phyloP scores from a whole-genome alignment of 2,329 filamentous ascomycete species.

The Didymella exigua region DNA sequence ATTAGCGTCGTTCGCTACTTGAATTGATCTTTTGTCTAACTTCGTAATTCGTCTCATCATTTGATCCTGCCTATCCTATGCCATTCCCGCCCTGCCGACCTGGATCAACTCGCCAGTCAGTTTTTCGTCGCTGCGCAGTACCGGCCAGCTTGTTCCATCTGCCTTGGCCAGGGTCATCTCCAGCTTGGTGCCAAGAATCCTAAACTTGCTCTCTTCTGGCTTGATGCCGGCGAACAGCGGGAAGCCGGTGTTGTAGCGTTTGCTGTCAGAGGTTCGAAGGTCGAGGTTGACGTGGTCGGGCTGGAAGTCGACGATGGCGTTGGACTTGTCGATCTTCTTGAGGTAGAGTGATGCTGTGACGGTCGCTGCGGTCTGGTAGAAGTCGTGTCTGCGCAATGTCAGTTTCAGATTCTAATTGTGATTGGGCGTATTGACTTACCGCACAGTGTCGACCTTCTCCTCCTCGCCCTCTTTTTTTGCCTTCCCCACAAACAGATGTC shows the following conservation, averaged over 20 bases:
- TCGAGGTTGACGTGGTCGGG: conserved; percentile 72
- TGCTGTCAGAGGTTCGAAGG: conserved; percentile 82
- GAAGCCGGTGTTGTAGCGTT: conserved; percentile 77
- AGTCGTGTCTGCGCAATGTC: conserved; percentile 69
- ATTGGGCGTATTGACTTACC: conserved; percentile 54
- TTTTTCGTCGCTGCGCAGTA: conserved; percentile 78
- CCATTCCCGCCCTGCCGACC: conserved; percentile 72
- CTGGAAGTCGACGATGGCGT: conserved; percentile 73
- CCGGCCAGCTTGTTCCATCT: conserved; percentile 81
- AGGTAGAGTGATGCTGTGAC: conserved; percentile 93
- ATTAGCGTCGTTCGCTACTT: neutral
- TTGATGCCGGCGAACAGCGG: conserved; percentile 80
- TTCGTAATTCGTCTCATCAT: conserved; percentile 17
- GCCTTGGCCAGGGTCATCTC: conserved; percentile 77
- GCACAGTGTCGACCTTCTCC: conserved; percentile 77
- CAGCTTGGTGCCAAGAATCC: conserved; percentile 86
- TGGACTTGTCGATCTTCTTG: conserved; percentile 92
- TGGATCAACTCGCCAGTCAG: conserved; percentile 83
- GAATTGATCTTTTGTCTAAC: conserved; percentile 1
- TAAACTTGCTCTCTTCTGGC: conserved; percentile 73
- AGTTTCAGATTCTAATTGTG: neutral
- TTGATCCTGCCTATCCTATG: conserved; percentile 1
- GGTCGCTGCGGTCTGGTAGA: conserved; percentile 85
- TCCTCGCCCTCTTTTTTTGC: conserved; percentile 72
- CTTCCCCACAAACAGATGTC: conserved; percentile 84